Percentiles rank a stretch among this genome's conserved stretches.
These are phyloP conservation scores for Physaria fendleri DNA, from an alignment of 345 rosid genomes.

Conservation along the genomic window DNA sequence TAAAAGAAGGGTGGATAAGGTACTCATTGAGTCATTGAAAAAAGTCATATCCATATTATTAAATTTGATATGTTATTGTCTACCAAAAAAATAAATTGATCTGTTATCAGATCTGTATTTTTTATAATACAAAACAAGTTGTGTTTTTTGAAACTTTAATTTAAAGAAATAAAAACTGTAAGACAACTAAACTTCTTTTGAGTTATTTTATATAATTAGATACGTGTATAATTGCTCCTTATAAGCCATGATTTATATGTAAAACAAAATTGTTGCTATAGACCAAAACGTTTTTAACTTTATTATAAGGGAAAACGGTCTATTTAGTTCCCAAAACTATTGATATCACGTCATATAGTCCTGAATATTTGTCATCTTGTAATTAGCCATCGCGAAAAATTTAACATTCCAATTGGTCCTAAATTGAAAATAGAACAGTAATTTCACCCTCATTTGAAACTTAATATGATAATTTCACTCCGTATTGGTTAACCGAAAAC, in stretches of 20 bases:
- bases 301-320: too few species aligned
- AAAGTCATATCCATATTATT: constrained; percentile 11
- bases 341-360: too few species aligned
- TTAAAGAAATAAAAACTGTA: constrained; percentile 8
- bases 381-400: too few species aligned
- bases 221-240: background rate
- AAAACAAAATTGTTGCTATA: background rate
- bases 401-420: too few species aligned
- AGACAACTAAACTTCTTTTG: constrained; percentile 10
- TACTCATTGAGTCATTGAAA: constrained; percentile 19
- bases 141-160: background rate
- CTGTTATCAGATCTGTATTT: constrained; percentile 6
- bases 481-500: too few species aligned
- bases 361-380: too few species aligned
- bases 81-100: too few species aligned
- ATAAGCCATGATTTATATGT: background rate
- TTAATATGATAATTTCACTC: too few species aligned
- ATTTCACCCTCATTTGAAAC: too few species aligned
- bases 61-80: constrained; percentile 8
- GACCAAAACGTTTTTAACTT: too few species aligned
- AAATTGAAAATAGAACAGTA: too few species aligned
- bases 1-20: constrained; percentile 28
- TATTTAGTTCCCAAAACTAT: too few species aligned
- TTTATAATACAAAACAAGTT: background rate
- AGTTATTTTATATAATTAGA: background rate